A percentile compares a stretch with the other conserved stretches of the same genome.
Conservation (phyloP, 495 filamentous ascomycete species). For the Penicillium maclennaniae region DNA sequence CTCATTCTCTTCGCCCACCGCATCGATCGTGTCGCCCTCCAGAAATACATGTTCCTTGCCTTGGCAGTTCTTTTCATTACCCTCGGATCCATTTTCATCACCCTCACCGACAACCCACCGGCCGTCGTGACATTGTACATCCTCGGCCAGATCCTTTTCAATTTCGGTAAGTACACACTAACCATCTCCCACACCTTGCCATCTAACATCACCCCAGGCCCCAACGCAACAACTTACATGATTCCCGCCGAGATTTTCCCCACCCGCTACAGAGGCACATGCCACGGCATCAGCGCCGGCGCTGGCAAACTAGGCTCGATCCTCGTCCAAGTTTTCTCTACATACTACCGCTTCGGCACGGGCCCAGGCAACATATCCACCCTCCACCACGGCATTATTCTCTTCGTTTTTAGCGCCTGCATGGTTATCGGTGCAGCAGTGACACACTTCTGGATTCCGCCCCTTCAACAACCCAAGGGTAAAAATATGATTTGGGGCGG, state of each 20-base stretch:
- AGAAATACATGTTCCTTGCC: constrained; percentile 47
- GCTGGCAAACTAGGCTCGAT: constrained; percentile 57
- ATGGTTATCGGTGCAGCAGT: constrained; percentile 46
- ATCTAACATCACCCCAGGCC: constrained; percentile 30
- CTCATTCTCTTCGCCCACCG: constrained; percentile 43
- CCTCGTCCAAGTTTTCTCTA: constrained; percentile 51
- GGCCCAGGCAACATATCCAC: constrained; percentile 30
- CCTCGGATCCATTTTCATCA: constrained; percentile 46
- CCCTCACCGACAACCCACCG: constrained; percentile 35
- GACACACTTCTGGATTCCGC: constrained; percentile 45
- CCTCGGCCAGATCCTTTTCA: constrained; percentile 60
- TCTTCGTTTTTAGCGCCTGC: constrained; percentile 44
- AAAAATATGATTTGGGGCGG: constrained; percentile 35
- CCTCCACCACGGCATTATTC: constrained; percentile 39
- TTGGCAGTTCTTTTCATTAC: constrained; percentile 47
- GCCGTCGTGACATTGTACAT: constrained; percentile 54
- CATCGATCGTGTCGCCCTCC: constrained; percentile 45
- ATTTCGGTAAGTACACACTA: constrained; percentile 43
- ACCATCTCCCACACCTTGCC: background rate
- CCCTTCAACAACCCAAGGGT: constrained; percentile 30
- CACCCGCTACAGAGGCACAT: constrained; percentile 55
- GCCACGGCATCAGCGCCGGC: constrained; percentile 54
- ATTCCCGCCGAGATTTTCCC: constrained; percentile 60
- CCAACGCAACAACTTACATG: constrained; percentile 61
- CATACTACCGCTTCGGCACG: constrained; percentile 40